Base-by-base conservation (phyloP, 306 rosid genomes). In the Trichosanthes cucumerina region DNA sequence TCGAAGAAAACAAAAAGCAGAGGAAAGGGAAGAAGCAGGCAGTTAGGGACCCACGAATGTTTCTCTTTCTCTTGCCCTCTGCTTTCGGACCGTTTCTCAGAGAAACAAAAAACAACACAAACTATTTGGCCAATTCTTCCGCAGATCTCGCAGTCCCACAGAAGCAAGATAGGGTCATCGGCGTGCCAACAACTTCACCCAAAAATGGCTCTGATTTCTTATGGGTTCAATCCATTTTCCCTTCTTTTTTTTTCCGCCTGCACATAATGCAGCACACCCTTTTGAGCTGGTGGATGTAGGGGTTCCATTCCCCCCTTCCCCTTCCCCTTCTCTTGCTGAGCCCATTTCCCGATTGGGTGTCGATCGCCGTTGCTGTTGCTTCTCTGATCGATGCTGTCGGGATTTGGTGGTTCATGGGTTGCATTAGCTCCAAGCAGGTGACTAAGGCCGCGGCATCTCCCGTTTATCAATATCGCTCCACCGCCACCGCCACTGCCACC, bases 331-430 rank as follows among this genome's bases (percentile, higher is more conserved):
- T 9, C 10, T 19, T 19, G 10, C 9, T 36, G 26, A 28, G 49
- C 85, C 88, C 90, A 79, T 88, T 77, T 79, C 80, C 81, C 66
- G 70, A 84, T 77, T 80, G 16, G 82, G 84, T 28, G 80, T 82
- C 82, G 81, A 70, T 81, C 82, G n/a, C 16, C 12, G 0, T 31
- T 1, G 70, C 11, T 18, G 18, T 64, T 23, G 24, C 13, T 39
- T 16, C 46, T 59, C 34, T 13, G 81, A 23, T 83, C 81, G 83
- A 87, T 87, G 81, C 90, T 82, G 76, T 19, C 33, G 84, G 83
- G 80, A 77, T 75, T 81, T 83, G 84, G 84, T 13, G 82, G 68
- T 77, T 54, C 85, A 96, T 96, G 99, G 98, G 98, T 91, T 96
- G 97, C 87, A 86, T 96, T 81, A 90, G 64, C 88, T 96, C 99